phyloP scores from a whole-genome alignment of 495 filamentous ascomycete species.

The Apiosordaria backusii region DNA sequence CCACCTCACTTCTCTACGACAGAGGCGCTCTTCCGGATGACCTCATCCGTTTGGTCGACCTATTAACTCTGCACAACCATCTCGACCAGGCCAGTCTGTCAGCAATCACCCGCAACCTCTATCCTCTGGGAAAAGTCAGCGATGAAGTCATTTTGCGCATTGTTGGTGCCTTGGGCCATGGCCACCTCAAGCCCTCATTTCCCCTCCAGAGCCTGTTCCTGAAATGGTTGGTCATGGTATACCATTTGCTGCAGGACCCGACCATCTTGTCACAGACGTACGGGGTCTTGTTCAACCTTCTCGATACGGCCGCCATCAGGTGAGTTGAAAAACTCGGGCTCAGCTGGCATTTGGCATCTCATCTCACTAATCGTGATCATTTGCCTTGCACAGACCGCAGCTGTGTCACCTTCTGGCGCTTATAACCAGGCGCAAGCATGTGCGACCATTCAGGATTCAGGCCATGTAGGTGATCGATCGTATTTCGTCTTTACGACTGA shows the following conservation, averaged over 20 bases:
- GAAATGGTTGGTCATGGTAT: conserved; percentile 76
- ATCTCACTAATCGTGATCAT: conserved; percentile 27
- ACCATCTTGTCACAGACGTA: conserved; percentile 66
- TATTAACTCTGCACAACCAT: conserved; percentile 61
- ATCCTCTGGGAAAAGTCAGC: conserved; percentile 61
- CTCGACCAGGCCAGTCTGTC: conserved; percentile 72
- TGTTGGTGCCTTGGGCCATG: conserved; percentile 73
- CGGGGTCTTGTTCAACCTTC: conserved; percentile 73
- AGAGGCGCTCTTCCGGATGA: conserved; percentile 59
- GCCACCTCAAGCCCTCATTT: conserved; percentile 70
- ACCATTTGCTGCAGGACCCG: conserved; percentile 67
- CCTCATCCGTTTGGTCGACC: conserved; percentile 60
- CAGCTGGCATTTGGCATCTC: conserved; percentile 18
- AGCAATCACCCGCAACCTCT: conserved; percentile 67
- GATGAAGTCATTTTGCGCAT: conserved; percentile 62
- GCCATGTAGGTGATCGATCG: conserved; percentile 56
- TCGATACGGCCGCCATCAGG: conserved; percentile 76
- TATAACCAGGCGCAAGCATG: conserved; percentile 82
- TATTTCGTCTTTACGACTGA: background rate
- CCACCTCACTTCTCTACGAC: conserved; percentile 56
- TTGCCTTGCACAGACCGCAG: conserved; percentile 28
- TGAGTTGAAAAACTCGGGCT: conserved; percentile 18
- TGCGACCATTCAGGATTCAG: conserved; percentile 81
- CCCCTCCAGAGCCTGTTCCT: conserved; percentile 64
- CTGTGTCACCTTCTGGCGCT: conserved; percentile 81